A percentile compares a stretch with the other conserved stretches of the same genome.
Conservation (phyloP, 2,329 filamentous ascomycete genomes). For the Chaetomiaceae sp. region DNA sequence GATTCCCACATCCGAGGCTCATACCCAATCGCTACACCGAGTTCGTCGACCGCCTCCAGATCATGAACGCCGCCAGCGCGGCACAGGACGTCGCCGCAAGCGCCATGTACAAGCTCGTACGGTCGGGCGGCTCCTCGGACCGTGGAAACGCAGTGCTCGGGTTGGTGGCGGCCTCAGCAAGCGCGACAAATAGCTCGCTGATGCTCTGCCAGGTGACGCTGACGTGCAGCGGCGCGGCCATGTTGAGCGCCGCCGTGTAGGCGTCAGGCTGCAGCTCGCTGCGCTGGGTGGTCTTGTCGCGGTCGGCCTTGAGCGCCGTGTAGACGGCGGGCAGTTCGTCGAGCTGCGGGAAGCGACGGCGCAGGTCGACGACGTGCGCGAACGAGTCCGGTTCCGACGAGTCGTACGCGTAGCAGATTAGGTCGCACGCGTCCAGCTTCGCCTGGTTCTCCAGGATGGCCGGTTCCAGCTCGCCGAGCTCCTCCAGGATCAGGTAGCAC, state of each 20-base stretch:
- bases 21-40: conserved; percentile 8
- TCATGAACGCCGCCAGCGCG: conserved; percentile 57
- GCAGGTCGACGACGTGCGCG: conserved; percentile 77
- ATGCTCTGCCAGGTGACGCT: conserved; percentile 93
- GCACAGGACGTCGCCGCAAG: conserved; percentile 66
- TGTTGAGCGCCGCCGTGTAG: conserved; percentile 77
- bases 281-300: conserved; percentile 93
- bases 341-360: conserved; percentile 72
- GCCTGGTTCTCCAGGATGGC: conserved; percentile 88
- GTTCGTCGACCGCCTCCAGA: conserved; percentile 52
- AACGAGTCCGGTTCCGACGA: conserved; percentile 96
- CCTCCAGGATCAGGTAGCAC: conserved; percentile 91
- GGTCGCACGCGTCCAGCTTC: conserved; percentile 86
- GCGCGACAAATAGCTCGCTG: conserved; percentile 82
- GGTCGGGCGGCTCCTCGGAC: conserved; percentile 79
- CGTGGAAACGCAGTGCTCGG: conserved; percentile 86
- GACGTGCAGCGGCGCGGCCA: conserved; percentile 88
- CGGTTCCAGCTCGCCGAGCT: conserved; percentile 90
- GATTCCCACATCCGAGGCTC: neutral
- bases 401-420: conserved; percentile 94
- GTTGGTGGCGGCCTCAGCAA: conserved; percentile 87
- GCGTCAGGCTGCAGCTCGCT: conserved; percentile 86
- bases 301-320: conserved; percentile 88
- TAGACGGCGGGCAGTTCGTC: conserved; percentile 89
- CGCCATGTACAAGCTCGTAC: conserved; percentile 79